Conservation (phyloP, 2,329 filamentous ascomycete genomes). For the Fusarium palustre region DNA sequence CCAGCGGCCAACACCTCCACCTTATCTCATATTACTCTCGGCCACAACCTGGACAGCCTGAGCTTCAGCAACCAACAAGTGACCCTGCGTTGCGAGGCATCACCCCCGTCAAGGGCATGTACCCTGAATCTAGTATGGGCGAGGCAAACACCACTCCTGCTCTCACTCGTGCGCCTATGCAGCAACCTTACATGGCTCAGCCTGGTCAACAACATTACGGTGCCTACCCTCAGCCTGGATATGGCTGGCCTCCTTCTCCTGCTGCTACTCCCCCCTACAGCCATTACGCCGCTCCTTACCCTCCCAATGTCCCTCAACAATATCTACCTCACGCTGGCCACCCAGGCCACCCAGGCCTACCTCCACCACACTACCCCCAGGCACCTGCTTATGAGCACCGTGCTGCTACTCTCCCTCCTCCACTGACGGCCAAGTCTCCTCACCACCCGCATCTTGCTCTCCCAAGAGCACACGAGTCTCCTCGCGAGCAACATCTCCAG, state of each 20-base stretch:
- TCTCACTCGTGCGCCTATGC: conserved; percentile 80
- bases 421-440: conserved; percentile 50
- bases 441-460: conserved; percentile 52
- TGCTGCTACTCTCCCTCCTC: conserved; percentile 54
- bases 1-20: conserved; percentile 88
- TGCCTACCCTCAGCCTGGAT: conserved; percentile 58
- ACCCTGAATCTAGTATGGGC: conserved; percentile 93
- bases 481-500: conserved; percentile 60
- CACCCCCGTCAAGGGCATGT: conserved; percentile 91
- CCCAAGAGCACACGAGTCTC: conserved; percentile 55
- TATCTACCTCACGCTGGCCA: conserved; percentile 48
- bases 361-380: conserved; percentile 47
- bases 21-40: conserved; percentile 97
- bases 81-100: conserved; percentile 86
- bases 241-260: conserved; percentile 68
- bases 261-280: conserved; percentile 65
- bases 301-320: conserved; percentile 47
- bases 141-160: conserved; percentile 84
- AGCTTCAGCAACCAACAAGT: conserved; percentile 82
- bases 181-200: conserved; percentile 55
- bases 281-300: conserved; percentile 59
- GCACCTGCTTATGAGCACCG: conserved; percentile 52
- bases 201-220: conserved; percentile 51
- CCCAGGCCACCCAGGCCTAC: conserved; percentile 46
- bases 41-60: conserved; percentile 76